Evolutionary conservation across 192 early-diverging fungal genomes (phyloP).

Genomic region (Globomyces pollinis-pini): DNA sequence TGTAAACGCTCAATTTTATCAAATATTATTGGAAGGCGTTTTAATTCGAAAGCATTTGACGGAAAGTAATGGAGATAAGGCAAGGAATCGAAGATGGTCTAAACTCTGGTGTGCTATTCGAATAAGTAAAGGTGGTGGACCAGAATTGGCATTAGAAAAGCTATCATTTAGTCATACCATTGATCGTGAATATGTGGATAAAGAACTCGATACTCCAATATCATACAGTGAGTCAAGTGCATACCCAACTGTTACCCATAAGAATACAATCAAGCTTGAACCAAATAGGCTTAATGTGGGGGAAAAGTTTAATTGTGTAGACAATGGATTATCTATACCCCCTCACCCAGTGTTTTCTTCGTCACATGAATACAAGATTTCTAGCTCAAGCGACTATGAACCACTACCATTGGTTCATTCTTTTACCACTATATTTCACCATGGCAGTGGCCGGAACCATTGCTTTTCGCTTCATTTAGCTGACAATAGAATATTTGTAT

Average conservation of each 20-base stretch:
- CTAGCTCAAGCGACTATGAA: slow-evolving; percentile 12
- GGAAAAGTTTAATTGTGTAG: not conserved
- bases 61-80: slow-evolving; percentile 67
- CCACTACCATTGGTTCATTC: slow-evolving; percentile 63
- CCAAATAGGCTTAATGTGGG: not conserved
- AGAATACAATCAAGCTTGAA: not conserved
- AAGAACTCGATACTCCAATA: not conserved
- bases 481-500: slow-evolving; percentile 81
- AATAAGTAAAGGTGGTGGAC: slow-evolving; percentile 51
- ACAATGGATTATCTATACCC: not conserved
- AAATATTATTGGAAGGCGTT: slow-evolving; percentile 53
- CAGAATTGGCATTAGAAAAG: slow-evolving; percentile 75
- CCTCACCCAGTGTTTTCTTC: slow-evolving; percentile 4
- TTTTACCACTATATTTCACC: slow-evolving; percentile 73
- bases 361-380: slow-evolving; percentile 11
- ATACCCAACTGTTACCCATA: not conserved
- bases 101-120: slow-evolving; percentile 62
- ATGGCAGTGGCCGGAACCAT: slow-evolving; percentile 63
- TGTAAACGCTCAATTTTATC: slow-evolving; percentile 10
- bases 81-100: slow-evolving; percentile 78
- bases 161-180: slow-evolving; percentile 43
- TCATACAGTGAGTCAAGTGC: not conserved
- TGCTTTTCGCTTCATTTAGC: slow-evolving; percentile 81
- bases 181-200: slow-evolving; percentile 14
- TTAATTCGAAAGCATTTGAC: slow-evolving; percentile 82